Percentiles rank a stretch among this genome's conserved stretches.
Conservation (phyloP, 495 filamentous ascomycete genomes). For the Geopyxis carbonaria region DNA sequence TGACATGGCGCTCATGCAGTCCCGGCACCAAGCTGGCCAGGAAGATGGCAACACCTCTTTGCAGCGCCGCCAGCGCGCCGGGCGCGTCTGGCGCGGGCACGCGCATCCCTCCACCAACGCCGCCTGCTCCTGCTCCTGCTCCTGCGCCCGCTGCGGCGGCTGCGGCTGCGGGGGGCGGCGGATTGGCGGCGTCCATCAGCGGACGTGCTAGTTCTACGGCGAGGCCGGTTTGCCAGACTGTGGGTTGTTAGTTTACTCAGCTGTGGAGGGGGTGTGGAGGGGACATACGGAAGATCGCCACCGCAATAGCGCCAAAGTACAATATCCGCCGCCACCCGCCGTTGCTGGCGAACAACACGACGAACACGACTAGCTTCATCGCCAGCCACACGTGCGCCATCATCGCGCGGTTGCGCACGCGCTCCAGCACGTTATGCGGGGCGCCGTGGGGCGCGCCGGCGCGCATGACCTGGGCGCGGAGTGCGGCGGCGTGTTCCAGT, state of each 20-base stretch:
- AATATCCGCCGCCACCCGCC: constrained; percentile 22
- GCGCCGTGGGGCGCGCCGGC: too few relatives aligned
- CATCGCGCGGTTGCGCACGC: constrained; percentile 14
- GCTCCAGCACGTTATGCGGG: neutral
- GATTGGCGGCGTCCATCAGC: constrained; percentile 16
- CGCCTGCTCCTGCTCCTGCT: neutral
- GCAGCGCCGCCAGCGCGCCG: constrained; percentile 12
- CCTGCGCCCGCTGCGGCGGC: constrained; percentile 2
- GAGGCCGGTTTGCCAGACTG: constrained; percentile 24
- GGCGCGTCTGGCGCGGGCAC: constrained; percentile 6
- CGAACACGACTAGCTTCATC: constrained; percentile 19
- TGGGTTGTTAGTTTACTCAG: constrained; percentile 2
- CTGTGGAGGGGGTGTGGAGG: neutral
- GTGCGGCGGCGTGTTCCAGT: too few relatives aligned
- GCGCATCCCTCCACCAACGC: neutral
- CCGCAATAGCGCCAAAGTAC: constrained; percentile 15
- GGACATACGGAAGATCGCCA: constrained; percentile 19
- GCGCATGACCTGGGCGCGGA: too few relatives aligned
- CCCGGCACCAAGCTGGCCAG: constrained; percentile 22
- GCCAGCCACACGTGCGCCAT: constrained; percentile 24
- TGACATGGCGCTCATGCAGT: constrained; percentile 21
- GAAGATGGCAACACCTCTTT: constrained; percentile 19
- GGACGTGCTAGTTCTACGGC: constrained; percentile 19
- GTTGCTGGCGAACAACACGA: constrained; percentile 19
- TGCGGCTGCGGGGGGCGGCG: constrained; percentile 8